Conservation (phyloP, 1,284 basidiomycete species). For the Ganoderma multipileum region DNA sequence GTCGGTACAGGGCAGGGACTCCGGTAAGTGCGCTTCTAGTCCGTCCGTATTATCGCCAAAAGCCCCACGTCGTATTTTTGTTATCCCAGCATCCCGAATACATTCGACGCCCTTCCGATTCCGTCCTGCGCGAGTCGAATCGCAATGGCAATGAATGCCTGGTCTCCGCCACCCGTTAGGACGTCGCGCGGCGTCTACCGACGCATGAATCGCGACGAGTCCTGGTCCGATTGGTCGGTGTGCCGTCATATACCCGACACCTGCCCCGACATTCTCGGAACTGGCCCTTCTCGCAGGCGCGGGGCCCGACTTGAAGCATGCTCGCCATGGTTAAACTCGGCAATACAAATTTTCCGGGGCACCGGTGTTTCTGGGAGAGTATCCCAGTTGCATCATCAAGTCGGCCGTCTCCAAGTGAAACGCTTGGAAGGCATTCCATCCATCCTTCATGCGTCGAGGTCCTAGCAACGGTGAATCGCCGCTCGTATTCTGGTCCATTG, state of each 20-base stretch:
- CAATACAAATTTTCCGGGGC: neutral
- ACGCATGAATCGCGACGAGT: neutral
- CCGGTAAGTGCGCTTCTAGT: neutral
- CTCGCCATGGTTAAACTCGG: neutral
- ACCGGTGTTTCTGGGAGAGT: neutral
- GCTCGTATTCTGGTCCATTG: neutral
- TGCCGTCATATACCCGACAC: neutral
- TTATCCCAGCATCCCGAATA: slow-evolving; percentile 1
- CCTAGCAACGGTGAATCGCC: neutral
- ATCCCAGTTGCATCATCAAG: neutral
- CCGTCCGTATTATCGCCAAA: neutral
- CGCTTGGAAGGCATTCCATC: neutral
- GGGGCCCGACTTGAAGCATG: neutral
- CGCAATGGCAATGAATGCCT: neutral
- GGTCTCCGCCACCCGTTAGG: neutral
- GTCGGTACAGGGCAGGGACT: neutral
- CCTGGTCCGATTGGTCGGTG: neutral
- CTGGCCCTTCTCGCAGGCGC: neutral
- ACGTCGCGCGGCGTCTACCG: neutral
- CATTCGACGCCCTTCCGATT: slow-evolving; percentile 6
- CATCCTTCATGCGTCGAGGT: neutral
- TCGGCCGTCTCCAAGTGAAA: neutral
- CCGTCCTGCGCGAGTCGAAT: neutral
- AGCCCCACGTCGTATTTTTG: neutral
- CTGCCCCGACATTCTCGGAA: neutral